Evolutionary conservation across 2,329 filamentous ascomycete species (phyloP).

Genomic region (Neopestalotiopsis rosae): DNA sequence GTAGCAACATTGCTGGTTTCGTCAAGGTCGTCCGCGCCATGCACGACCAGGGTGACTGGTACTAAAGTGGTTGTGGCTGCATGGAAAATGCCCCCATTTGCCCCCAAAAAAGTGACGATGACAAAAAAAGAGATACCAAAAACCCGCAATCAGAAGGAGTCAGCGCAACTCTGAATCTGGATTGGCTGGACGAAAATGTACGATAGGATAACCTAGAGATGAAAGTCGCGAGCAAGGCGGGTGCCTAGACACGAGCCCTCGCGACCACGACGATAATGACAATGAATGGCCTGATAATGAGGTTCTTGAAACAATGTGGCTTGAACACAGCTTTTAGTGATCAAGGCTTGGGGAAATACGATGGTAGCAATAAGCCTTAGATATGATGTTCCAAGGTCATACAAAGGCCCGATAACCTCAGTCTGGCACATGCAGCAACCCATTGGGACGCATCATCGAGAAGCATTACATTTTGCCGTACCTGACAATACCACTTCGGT

Average conservation of each 20-base stretch:
- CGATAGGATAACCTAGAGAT: neutral
- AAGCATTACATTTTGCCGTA: neutral
- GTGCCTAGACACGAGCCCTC: neutral
- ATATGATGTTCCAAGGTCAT: neutral
- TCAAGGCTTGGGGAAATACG: neutral
- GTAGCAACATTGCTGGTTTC: conserved; percentile 97
- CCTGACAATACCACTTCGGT: neutral
- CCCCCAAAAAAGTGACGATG: neutral
- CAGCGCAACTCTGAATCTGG: neutral
- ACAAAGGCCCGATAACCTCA: neutral
- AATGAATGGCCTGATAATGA: conserved; percentile 11
- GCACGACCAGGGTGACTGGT: conserved; percentile 98
- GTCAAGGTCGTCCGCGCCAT: conserved; percentile 95
- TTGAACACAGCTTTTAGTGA: conserved; percentile 9
- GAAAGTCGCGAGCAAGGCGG: neutral
- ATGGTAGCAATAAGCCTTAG: conserved; percentile 2
- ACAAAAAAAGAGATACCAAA: neutral
- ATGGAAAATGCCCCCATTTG: neutral
- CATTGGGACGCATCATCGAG: neutral
- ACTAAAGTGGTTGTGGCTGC: neutral
- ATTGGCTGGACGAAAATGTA: conserved; percentile 1
- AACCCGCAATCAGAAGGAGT: neutral
- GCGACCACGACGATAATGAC: conserved; percentile 7
- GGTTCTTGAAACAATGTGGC: conserved; percentile 11
- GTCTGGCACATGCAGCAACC: neutral